Percentiles rank a stretch among this genome's conserved stretches.
Evolutionary conservation across 2,329 filamentous ascomycete genomes (phyloP).

Genomic region (Harringtonia aguacate): DNA sequence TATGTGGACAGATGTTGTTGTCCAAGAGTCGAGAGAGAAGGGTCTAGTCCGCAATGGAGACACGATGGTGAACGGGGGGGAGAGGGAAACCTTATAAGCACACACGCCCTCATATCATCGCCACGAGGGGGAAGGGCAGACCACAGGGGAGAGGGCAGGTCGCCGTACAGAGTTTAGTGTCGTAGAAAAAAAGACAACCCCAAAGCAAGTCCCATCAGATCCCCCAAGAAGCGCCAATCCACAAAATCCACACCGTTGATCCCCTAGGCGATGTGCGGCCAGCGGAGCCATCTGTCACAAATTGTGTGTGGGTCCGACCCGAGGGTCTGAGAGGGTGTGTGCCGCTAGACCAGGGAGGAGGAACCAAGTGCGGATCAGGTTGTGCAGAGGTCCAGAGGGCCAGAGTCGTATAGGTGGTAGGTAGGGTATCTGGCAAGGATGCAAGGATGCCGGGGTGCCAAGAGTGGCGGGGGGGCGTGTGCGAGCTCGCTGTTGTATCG

Average conservation of each 20-base stretch:
- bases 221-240: slow-evolving; percentile 3
- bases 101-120: slow-evolving; percentile 18
- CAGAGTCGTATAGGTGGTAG: no score
- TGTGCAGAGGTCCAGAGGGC: no score
- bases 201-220: slow-evolving; percentile 6
- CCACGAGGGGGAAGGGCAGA: slow-evolving; percentile 22
- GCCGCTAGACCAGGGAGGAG: slow-evolving; percentile 15
- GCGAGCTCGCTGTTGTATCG: no score
- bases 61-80: slow-evolving; percentile 15
- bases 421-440: slow-evolving; percentile 10
- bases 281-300: slow-evolving; percentile 40
- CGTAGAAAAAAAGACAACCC: background rate
- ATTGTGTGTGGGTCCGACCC: slow-evolving; percentile 38
- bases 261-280: slow-evolving; percentile 30
- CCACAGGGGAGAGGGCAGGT: no score
- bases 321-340: slow-evolving; percentile 12
- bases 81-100: slow-evolving; percentile 31
- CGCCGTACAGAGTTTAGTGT: background rate
- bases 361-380: slow-evolving; percentile 14
- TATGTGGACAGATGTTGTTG: slow-evolving; percentile 16
- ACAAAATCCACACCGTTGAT: slow-evolving; percentile 27
- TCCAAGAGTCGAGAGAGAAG: slow-evolving; percentile 6
- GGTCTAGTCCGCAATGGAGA: background rate
- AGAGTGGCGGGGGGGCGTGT: no score
- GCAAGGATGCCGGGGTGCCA: no score